Conservation (phyloP, 768 basidiomycete species). For the Panaeolus cyanescens region DNA sequence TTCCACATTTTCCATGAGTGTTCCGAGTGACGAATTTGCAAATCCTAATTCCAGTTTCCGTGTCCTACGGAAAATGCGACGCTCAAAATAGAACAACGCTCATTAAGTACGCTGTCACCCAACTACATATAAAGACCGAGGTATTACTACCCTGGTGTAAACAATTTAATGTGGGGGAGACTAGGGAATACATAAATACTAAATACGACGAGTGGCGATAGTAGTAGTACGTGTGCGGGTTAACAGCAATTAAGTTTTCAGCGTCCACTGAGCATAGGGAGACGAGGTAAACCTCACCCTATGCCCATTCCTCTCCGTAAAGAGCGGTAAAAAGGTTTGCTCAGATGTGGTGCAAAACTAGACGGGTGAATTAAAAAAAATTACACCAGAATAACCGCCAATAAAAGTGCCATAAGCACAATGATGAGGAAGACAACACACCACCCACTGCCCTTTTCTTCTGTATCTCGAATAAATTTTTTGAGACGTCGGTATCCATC, state of each 20-base stretch:
- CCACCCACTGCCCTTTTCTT: constrained; percentile 91
- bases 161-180: background rate
- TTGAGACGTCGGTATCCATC: constrained; percentile 70
- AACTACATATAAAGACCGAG: background rate
- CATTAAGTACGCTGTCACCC: too few relatives aligned
- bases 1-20: background rate
- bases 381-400: constrained; percentile 79
- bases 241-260: background rate
- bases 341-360: too few relatives aligned
- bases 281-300: too few relatives aligned
- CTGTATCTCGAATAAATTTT: constrained; percentile 83
- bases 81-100: too few relatives aligned
- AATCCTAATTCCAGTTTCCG: too few relatives aligned
- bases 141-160: background rate
- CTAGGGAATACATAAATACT: background rate
- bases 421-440: constrained; percentile 86
- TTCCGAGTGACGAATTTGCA: too few relatives aligned
- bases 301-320: constrained; percentile 19
- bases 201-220: background rate
- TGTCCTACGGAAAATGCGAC: too few relatives aligned
- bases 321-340: too few relatives aligned
- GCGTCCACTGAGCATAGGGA: too few relatives aligned
- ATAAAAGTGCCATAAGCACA: constrained; percentile 72
- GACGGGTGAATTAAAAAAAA: too few relatives aligned
- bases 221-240: background rate